phyloP scores from a whole-genome alignment of 2,329 filamentous ascomycete species.

The Coleophoma eucalyptorum region DNA sequence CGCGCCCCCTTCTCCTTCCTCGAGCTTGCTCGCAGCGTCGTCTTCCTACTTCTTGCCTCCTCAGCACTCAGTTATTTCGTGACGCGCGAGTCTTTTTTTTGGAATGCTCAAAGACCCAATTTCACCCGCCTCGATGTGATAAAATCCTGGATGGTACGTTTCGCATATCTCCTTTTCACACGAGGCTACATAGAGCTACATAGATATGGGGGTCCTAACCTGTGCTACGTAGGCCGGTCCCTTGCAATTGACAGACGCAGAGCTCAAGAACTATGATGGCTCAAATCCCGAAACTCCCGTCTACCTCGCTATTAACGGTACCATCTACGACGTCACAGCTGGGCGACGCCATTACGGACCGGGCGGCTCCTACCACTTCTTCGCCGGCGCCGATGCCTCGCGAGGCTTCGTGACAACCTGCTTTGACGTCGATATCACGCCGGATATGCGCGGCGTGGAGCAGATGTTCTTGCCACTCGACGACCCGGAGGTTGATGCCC shows the following conservation, averaged over 20 bases:
- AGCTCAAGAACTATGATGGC: slow-evolving; percentile 77
- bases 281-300: slow-evolving; percentile 70
- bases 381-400: slow-evolving; percentile 81
- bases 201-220: no score
- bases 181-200: not conserved
- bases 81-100: slow-evolving; percentile 23
- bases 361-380: slow-evolving; percentile 81
- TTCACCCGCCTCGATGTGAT: slow-evolving; percentile 18
- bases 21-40: slow-evolving; percentile 21
- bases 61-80: slow-evolving; percentile 24
- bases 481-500: slow-evolving; percentile 56
- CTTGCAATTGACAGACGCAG: slow-evolving; percentile 65
- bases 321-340: slow-evolving; percentile 77
- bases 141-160: slow-evolving; percentile 20
- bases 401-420: slow-evolving; percentile 91
- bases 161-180: not conserved
- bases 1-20: slow-evolving; percentile 15
- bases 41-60: slow-evolving; percentile 19
- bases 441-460: slow-evolving; percentile 84
- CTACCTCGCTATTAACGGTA: slow-evolving; percentile 86
- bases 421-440: slow-evolving; percentile 73
- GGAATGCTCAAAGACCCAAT: slow-evolving; percentile 20
- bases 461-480: slow-evolving; percentile 73
- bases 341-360: slow-evolving; percentile 72
- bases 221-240: slow-evolving; percentile 33